Percentiles rank a stretch among this genome's conserved stretches.
Conservation (phyloP, 257 asterid genomes). For the Solanum virginianum region DNA sequence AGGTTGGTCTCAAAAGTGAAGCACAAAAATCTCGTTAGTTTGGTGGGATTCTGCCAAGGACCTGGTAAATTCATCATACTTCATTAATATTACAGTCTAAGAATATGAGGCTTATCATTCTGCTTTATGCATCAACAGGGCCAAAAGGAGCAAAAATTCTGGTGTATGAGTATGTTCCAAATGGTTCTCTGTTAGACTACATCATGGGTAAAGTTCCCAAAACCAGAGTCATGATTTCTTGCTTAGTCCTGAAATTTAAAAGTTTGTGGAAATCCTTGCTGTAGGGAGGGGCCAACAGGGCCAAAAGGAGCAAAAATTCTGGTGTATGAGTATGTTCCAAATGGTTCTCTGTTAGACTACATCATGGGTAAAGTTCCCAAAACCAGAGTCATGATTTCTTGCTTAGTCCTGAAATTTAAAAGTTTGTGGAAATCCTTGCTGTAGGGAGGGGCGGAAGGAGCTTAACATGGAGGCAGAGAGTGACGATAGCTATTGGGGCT, state of each 20-base stretch:
- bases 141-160: slow-evolving; percentile 37
- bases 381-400: background rate
- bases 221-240: background rate
- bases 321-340: slow-evolving; percentile 62
- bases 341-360: slow-evolving; percentile 69
- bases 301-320: slow-evolving; percentile 39
- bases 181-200: slow-evolving; percentile 69
- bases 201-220: slow-evolving; percentile 34
- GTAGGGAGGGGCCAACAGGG: slow-evolving; percentile 55
- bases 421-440: background rate
- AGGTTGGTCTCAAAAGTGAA: slow-evolving; percentile 57
- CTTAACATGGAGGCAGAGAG: slow-evolving; percentile 77
- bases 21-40: slow-evolving; percentile 52
- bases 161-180: slow-evolving; percentile 62
- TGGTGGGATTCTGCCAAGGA: slow-evolving; percentile 67
- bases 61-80: slow-evolving; percentile 17
- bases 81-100: background rate
- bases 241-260: background rate
- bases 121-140: slow-evolving; percentile 21
- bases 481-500: slow-evolving; percentile 62
- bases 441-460: slow-evolving; percentile 52
- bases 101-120: background rate
- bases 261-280: background rate
- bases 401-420: background rate
- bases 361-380: slow-evolving; percentile 34